phyloP scores from a whole-genome alignment of 805 yeast species.

The Metschnikowia arizonensis region DNA sequence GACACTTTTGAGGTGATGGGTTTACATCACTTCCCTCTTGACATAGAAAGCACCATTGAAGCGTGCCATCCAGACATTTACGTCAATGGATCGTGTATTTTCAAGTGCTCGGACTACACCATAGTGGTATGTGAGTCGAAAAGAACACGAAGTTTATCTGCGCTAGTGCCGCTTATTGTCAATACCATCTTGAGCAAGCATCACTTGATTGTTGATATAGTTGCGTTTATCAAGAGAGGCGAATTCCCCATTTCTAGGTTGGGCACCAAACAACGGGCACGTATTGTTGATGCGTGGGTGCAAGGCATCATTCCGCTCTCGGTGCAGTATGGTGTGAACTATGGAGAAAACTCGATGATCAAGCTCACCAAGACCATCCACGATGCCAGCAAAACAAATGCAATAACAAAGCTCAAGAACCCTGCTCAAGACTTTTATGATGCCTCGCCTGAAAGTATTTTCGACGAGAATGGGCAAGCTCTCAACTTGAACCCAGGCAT shows the following conservation, averaged over 20 bases:
- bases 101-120: conserved; percentile 77
- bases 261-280: conserved; percentile 72
- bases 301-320: conserved; percentile 42
- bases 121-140: conserved; percentile 69
- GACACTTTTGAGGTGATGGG: conserved; percentile 92
- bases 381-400: conserved; percentile 35
- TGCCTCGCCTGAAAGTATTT: conserved; percentile 25
- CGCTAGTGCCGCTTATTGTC: conserved; percentile 79
- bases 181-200: conserved; percentile 75
- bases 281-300: conserved; percentile 54
- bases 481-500: conserved; percentile 27
- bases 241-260: conserved; percentile 66
- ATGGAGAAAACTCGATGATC: conserved; percentile 63
- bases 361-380: conserved; percentile 56
- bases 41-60: conserved; percentile 57
- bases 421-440: conserved; percentile 43
- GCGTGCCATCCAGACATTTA: conserved; percentile 52
- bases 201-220: conserved; percentile 76
- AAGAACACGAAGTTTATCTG: conserved; percentile 51
- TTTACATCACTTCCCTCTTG: conserved; percentile 82
- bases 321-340: conserved; percentile 49
- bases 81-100: conserved; percentile 58
- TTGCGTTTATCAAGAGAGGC: conserved; percentile 67
- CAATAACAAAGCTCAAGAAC: conserved; percentile 37
- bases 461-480: conserved; percentile 30